Evolutionary conservation across 1,284 basidiomycete genomes (phyloP).

Genomic region (Meira miltonrushii): DNA sequence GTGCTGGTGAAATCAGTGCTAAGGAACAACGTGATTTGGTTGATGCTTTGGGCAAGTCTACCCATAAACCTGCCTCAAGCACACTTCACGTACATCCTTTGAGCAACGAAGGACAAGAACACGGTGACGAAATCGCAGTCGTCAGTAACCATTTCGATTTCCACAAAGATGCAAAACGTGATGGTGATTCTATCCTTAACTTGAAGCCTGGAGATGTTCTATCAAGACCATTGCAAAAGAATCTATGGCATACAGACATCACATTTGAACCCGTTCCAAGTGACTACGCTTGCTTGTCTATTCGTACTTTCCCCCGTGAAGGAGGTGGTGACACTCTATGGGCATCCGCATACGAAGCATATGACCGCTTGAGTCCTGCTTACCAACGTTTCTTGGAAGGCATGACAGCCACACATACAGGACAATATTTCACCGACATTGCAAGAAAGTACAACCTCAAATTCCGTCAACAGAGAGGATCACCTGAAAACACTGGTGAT

Average conservation of each 20-base stretch:
- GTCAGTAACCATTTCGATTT: conserved; percentile 1
- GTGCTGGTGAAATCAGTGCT: background rate
- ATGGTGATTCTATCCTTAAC: background rate
- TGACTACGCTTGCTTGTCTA: conserved; percentile 1
- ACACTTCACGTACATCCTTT: conserved; percentile 2
- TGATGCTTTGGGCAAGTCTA: background rate
- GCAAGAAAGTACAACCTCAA: background rate
- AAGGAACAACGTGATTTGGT: background rate
- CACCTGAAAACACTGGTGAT: conserved; percentile 2
- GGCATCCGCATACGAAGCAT: conserved; percentile 6
- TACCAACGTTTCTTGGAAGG: conserved; percentile 2
- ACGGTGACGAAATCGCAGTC: background rate
- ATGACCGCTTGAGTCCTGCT: conserved; percentile 1
- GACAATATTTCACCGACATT: background rate
- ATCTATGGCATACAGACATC: background rate
- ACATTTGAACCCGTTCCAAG: conserved; percentile 5
- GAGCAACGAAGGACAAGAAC: background rate
- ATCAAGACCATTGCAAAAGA: background rate
- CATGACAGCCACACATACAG: background rate
- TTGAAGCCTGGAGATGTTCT: background rate
- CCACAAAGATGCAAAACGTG: background rate
- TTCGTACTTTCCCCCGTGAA: conserved; percentile 1
- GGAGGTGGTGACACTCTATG: conserved; percentile 6
- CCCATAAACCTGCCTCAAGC: background rate
- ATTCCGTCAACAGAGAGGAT: background rate